phyloP scores from a whole-genome alignment of 2,329 filamentous ascomycete species.

The Truncatella angustata region DNA sequence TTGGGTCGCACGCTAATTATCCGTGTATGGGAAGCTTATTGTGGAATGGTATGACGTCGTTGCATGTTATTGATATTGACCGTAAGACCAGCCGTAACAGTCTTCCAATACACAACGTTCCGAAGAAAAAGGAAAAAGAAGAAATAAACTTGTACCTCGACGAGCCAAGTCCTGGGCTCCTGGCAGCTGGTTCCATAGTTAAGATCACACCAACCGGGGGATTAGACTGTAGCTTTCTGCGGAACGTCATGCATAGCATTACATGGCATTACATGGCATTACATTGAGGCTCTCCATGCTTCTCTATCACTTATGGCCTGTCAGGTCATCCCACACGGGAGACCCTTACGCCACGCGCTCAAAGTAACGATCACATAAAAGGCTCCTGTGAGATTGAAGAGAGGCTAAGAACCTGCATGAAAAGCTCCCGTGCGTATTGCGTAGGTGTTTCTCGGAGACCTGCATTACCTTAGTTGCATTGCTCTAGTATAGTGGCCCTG shows the following conservation, averaged over 20 bases:
- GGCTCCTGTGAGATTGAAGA: not conserved
- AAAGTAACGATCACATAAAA: not conserved
- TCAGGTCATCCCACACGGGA: not conserved
- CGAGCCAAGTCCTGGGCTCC: not conserved
- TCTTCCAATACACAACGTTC: too few species aligned
- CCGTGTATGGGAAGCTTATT: too few species aligned
- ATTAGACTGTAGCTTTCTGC: slow-evolving; percentile 6
- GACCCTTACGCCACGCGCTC: not conserved
- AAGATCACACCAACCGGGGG: not conserved
- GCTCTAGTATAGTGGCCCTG: not conserved
- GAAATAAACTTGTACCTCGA: not conserved
- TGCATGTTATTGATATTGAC: too few species aligned
- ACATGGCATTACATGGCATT: slow-evolving; percentile 9
- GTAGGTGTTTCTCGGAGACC: slow-evolving; percentile 18
- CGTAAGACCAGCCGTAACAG: too few species aligned
- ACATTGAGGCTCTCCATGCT: slow-evolving; percentile 11
- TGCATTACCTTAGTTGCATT: slow-evolving; percentile 13
- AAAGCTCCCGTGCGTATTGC: slow-evolving; percentile 19
- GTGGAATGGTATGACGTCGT: too few species aligned
- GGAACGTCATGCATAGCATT: slow-evolving; percentile 11
- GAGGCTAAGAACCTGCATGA: slow-evolving; percentile 23
- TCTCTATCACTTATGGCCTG: not conserved
- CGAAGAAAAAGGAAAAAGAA: too few species aligned
- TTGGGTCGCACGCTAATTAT: too few species aligned
- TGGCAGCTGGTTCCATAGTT: not conserved